These are phyloP conservation scores for Pluteus cervinus DNA, from an alignment of 768 basidiomycete species.

Conservation along the genomic window DNA sequence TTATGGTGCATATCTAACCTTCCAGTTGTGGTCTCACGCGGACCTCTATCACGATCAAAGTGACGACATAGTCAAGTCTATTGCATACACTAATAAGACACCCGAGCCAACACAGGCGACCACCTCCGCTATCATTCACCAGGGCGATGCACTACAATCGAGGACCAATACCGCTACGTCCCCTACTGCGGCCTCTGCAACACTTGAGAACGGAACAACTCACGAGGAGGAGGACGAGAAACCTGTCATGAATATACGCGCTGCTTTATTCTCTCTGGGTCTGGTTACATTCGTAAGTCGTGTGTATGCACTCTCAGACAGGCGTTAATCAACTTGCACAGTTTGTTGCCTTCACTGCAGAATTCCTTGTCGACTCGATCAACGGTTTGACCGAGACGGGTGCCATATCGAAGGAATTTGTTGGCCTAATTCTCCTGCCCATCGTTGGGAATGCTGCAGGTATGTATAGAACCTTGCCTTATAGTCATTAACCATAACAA, in stretches of 20 bases:
- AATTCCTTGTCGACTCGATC: slow-evolving; percentile 79
- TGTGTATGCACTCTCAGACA: slow-evolving; percentile 19
- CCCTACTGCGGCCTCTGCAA: slow-evolving; percentile 7
- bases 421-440: slow-evolving; percentile 80
- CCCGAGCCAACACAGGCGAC: slow-evolving; percentile 15
- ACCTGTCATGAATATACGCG: slow-evolving; percentile 49
- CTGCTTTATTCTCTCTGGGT: slow-evolving; percentile 49
- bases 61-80: slow-evolving; percentile 26
- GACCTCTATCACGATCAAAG: slow-evolving; percentile 55
- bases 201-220: slow-evolving; percentile 3
- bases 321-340: slow-evolving; percentile 23
- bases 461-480: slow-evolving; percentile 16
- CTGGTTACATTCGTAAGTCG: slow-evolving; percentile 58
- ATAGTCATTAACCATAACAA: slow-evolving; percentile 1
- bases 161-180: slow-evolving; percentile 6
- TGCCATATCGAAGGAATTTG: slow-evolving; percentile 68
- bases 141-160: not conserved
- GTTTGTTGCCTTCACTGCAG: slow-evolving; percentile 59
- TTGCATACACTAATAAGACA: slow-evolving; percentile 22
- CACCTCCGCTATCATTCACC: too few relatives aligned
- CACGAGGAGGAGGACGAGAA: slow-evolving; percentile 33
- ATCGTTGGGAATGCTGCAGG: slow-evolving; percentile 88
- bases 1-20: slow-evolving; percentile 69
- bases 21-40: slow-evolving; percentile 75
- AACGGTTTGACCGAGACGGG: slow-evolving; percentile 57